Evolutionary conservation across 495 filamentous ascomycete genomes (phyloP), one percentile per base, ranked within the genome.

Genomic region (Trichoderma reesei): DNA sequence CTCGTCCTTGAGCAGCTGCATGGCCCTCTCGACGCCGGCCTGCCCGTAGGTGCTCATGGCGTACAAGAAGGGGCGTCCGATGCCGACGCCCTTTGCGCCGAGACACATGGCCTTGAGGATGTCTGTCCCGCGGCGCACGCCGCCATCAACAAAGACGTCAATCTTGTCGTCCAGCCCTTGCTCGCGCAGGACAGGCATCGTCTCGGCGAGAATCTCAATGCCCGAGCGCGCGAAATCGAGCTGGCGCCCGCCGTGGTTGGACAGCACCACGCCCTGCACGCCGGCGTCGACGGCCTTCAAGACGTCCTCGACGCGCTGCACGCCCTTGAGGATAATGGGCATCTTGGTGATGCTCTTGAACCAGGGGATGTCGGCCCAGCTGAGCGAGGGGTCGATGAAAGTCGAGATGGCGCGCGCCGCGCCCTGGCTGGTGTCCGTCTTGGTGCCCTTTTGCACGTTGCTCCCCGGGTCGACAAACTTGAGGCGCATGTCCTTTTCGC

Each of bases 161-260:
- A 98, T 89, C 69, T 85, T 85, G 67, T 91, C 80, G 69, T 96
- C 84, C 79, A 87, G 85, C 61, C 90, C 91, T 18, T 88, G 85
- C 70, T 90, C 85, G 37, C 91, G 86, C 56, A 98, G 84, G 39
- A 90, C 88, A 4, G 94, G 92, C 92, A 98, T 96, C 14, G 96
- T 92, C 79, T 98, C 94, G 26, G 94, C 90, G 9, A 98, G 83
- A 1, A 98, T 82, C 73, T 98, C 94, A 68, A 98, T 86, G n/a
- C 85, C 95, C 0, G 90, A 94, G 37, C 88, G 86, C 1, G 94
- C 86, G 68, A 91, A 92, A 67, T 98, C 94, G 60, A 98, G 90
- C 76, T 98, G 94, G n/a, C 94, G 84, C 31, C 94, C 94, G 65
- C 94, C 94, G 79, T 98, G 94, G 79, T 98, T 98, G 60, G 90